phyloP scores from a whole-genome alignment of 2,329 filamentous ascomycete species.

The Hymenoscyphus scutula region DNA sequence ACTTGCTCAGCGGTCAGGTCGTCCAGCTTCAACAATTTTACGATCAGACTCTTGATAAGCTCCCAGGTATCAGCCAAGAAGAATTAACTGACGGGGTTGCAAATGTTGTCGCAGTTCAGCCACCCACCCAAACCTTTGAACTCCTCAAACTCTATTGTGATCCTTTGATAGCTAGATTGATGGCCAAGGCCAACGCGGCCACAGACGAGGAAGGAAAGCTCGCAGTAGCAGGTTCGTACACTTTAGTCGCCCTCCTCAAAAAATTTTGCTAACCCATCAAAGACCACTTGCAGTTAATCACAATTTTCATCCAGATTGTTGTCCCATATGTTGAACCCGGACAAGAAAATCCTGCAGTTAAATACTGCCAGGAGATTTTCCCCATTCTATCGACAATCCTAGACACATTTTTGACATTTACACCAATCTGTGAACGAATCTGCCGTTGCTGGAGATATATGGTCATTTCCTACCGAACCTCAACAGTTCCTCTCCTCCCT shows the following conservation, averaged over 20 bases:
- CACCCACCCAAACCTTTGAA: slow-evolving; percentile 73
- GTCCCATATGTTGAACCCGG: slow-evolving; percentile 71
- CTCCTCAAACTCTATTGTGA: slow-evolving; percentile 92
- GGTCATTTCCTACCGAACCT: slow-evolving; percentile 91
- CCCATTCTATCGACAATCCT: slow-evolving; percentile 82
- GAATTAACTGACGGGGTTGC: slow-evolving; percentile 96
- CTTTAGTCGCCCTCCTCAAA: neutral
- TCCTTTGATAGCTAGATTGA: slow-evolving; percentile 80
- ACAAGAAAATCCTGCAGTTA: slow-evolving; percentile 84
- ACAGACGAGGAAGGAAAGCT: slow-evolving; percentile 80
- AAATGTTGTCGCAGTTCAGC: slow-evolving; percentile 84
- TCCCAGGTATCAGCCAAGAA: slow-evolving; percentile 85
- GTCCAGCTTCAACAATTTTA: slow-evolving; percentile 89
- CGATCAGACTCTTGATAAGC: slow-evolving; percentile 79
- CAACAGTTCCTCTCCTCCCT: slow-evolving; percentile 80
- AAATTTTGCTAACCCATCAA: slow-evolving; percentile 12
- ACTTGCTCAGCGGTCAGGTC: slow-evolving; percentile 79
- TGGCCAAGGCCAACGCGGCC: slow-evolving; percentile 82
- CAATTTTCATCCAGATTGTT: slow-evolving; percentile 77
- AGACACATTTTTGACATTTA: slow-evolving; percentile 80
- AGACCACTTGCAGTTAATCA: slow-evolving; percentile 91
- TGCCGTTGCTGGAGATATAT: slow-evolving; percentile 96
- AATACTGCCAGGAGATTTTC: slow-evolving; percentile 94
- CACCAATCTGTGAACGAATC: slow-evolving; percentile 87
- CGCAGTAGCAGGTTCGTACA: slow-evolving; percentile 70